Evolutionary conservation across 1,139 yeast genomes (phyloP), one percentile per base, ranked within the genome.

Genomic region (Hanseniaspora sp.): DNA sequence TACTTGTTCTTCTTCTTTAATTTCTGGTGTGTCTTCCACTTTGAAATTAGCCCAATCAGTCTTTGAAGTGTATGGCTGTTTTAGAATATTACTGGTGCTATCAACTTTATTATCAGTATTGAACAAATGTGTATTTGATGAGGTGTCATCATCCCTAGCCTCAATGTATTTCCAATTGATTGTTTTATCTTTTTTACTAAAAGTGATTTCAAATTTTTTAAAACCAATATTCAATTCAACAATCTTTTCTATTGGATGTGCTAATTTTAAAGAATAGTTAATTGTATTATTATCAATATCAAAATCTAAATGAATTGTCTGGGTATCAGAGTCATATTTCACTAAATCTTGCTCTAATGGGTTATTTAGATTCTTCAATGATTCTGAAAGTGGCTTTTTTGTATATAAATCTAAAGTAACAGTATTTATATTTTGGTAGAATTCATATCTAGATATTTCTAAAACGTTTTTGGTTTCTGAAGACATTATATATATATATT

Each of bases 361-460:
- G 7, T 40, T 8, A 8, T n/a, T 15, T 13, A 51, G 17, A 35
- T 28, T 39, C 15, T 45, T 51, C 8, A 51, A 11, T 7, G 33
- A 29, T 1, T 51, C 54, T 12, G 54, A 45, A 18, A 51, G 80
- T 34, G 83, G 74, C 44, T 77, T 77, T 59, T 83, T 82, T 55
- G 87, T 80, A 61, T 83, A 92, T 7, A 92, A 71, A 1, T 95
- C 80, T 37, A 90, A 72, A 7, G 82, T 80, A 15, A 88, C 77
- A 2, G 69, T 66, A 0, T 71, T 72, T 15, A 71, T 65, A 23
- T 80, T 74, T 65, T 88, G 95, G 67, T 82, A 87, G 88, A 94
- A 88, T 62, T 88, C 96, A 44, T 76, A 78, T 63, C 83, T 77
- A 57, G 40, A 31, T 28, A 49, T 34, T 35, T 29, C 34, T 9